phyloP scores from a whole-genome alignment of 192 early-diverging fungal species.

The Cladochytrium replicatum region DNA sequence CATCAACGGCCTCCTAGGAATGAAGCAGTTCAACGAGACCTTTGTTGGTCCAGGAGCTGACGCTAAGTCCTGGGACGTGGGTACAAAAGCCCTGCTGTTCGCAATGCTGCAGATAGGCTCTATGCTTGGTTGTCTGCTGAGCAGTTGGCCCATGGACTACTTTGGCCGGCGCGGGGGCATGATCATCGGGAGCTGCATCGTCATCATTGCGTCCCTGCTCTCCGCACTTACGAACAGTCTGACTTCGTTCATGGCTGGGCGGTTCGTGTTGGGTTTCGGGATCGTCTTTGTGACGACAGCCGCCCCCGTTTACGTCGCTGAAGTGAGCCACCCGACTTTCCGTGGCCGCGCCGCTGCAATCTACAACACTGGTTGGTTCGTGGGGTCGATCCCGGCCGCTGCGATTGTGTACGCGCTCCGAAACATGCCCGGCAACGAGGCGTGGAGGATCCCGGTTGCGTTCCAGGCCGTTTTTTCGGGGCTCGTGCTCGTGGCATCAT shows the following conservation, averaged over 20 bases:
- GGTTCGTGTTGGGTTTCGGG: constrained; percentile 28
- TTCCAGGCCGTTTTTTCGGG: constrained; percentile 41
- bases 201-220: constrained; percentile 12
- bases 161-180: constrained; percentile 17
- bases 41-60: constrained; percentile 7
- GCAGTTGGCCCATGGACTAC: too few relatives aligned
- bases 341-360: constrained; percentile 24
- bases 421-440: constrained; percentile 20
- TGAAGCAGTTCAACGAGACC: constrained; percentile 3
- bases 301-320: constrained; percentile 24
- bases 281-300: constrained; percentile 19
- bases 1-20: constrained; percentile 3
- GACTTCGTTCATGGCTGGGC: constrained; percentile 12
- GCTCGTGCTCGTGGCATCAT: constrained; percentile 38
- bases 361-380: constrained; percentile 32
- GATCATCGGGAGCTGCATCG: constrained; percentile 13
- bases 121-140: not conserved
- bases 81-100: too few relatives aligned
- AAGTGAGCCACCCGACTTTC: constrained; percentile 28
- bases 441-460: constrained; percentile 45
- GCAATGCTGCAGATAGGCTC: too few relatives aligned
- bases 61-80: not conserved
- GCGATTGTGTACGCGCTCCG: constrained; percentile 7
- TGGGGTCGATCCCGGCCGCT: constrained; percentile 22
- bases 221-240: constrained; percentile 10